Evolutionary conservation across 495 filamentous ascomycete species (phyloP), one percentile per base, ranked within the genome.

Genomic region (Lophiotrema nucula): DNA sequence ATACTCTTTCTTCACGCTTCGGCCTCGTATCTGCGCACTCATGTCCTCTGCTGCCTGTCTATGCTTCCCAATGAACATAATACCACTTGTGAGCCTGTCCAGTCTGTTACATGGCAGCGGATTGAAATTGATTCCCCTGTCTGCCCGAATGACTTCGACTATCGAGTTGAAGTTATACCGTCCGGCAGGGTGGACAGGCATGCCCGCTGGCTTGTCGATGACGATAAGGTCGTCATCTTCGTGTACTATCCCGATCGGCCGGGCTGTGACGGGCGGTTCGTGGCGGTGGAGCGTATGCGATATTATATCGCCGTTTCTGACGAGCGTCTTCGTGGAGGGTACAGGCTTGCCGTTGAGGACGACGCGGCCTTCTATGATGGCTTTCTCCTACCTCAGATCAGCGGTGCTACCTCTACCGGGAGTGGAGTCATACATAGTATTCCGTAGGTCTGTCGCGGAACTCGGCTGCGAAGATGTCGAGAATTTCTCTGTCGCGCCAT

Each of bases 21-120:
- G 79, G 2, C 76, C 78, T 53, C 79, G 79, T 19, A 98, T 84
- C 67, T 95, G 84, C 18, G 70, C 66, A 45, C 83, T 81, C 60
- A 98, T 80, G 38, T 77, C 73, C 41, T 93, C 91, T 1, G 93
- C 92, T 0, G 88, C 89, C 68, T 85, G 83, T 41, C 83, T 74
- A 44, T 86, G 76, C 68, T 97, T 97, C 11, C 86, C 92, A 52
- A 97, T 85, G 73, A 98, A 98, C 93, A 98, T 98, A 58, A 98
- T 83, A 22, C 93, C 93, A 45, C 89, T 95, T 0, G 93, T 98
- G 55, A 98, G 73, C 41, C 93, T 77, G 67, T 98, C 93, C n/a
- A 98, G 82, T 31, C 93, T 80, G 66, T 98, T 96, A 74, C 91
- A 96, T 0, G 95, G 87, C 42, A 91, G 75, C 0, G 92, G 89